These are phyloP conservation scores for Mediolabrus comicus DNA, from an alignment of 108 stramenopile species.

Conservation along the genomic window DNA sequence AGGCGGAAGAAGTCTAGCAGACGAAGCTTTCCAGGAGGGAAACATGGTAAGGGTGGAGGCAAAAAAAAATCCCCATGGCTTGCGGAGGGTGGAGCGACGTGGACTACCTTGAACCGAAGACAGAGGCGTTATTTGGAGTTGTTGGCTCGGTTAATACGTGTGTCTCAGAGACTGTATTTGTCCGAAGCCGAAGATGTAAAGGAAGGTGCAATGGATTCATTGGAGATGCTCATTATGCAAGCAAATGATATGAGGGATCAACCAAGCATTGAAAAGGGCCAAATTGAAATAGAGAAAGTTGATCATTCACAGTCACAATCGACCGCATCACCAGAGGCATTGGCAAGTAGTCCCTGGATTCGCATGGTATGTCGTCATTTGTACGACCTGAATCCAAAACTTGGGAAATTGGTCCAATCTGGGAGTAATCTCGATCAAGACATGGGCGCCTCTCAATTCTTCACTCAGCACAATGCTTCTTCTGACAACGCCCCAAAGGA, in stretches of 20 bases:
- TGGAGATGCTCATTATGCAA: constrained; percentile 29
- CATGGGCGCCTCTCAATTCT: not conserved
- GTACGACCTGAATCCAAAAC: constrained; percentile 43
- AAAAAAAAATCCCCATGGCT: not conserved
- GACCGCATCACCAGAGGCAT: constrained; percentile 12
- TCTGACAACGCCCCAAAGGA: not conserved
- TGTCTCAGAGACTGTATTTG: constrained; percentile 63
- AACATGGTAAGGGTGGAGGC: constrained; percentile 8
- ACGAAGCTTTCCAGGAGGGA: constrained; percentile 10
- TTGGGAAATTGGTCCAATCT: constrained; percentile 2
- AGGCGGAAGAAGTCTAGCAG: constrained; percentile 22
- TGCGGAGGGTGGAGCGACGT: constrained; percentile 27
- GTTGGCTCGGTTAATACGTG: constrained; percentile 56
- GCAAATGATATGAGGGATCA: constrained; percentile 11
- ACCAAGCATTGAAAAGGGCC: constrained; percentile 25
- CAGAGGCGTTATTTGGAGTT: constrained; percentile 73
- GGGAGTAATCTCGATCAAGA: not conserved
- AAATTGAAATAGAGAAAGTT: constrained; percentile 21
- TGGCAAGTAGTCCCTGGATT: constrained; percentile 41
- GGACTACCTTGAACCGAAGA: constrained; percentile 44
- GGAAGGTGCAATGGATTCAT: constrained; percentile 18
- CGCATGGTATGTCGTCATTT: constrained; percentile 36
- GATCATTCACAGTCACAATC: not conserved
- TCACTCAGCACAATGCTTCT: not conserved
- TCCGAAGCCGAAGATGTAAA: constrained; percentile 46